phyloP scores from a whole-genome alignment of 2,329 filamentous ascomycete species.

The Aspergillus intermedius region DNA sequence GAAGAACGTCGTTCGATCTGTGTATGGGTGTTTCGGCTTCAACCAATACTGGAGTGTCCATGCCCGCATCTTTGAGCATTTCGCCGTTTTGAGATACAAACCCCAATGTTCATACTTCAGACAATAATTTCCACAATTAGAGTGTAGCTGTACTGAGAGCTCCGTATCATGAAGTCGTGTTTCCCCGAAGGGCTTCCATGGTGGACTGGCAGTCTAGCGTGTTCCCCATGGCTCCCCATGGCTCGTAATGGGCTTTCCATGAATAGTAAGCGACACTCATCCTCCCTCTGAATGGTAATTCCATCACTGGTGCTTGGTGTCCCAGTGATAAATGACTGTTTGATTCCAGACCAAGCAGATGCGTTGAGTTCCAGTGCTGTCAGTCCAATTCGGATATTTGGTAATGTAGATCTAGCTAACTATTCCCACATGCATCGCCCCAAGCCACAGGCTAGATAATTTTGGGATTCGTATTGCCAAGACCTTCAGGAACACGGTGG shows the following conservation, averaged over 20 bases:
- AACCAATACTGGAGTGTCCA: background rate
- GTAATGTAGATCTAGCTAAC: slow-evolving; percentile 10
- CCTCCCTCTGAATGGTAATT: slow-evolving; percentile 10
- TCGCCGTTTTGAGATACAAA: slow-evolving; percentile 9
- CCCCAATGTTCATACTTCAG: slow-evolving; percentile 17
- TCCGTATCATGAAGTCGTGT: slow-evolving; percentile 14
- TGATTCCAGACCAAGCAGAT: slow-evolving; percentile 13
- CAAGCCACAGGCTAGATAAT: slow-evolving; percentile 17
- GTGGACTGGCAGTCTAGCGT: slow-evolving; percentile 10
- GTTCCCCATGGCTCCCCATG: slow-evolving; percentile 6
- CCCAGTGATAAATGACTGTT: slow-evolving; percentile 14
- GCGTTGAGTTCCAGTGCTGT: slow-evolving; percentile 11
- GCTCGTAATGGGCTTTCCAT: no score
- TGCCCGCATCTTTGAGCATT: background rate
- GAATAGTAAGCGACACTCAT: slow-evolving; percentile 18
- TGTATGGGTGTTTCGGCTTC: background rate
- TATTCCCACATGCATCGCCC: slow-evolving; percentile 10
- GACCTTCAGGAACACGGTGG: slow-evolving; percentile 5
- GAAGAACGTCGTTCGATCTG: background rate
- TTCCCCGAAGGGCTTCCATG: slow-evolving; percentile 17
- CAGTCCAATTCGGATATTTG: slow-evolving; percentile 7
- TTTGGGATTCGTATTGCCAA: slow-evolving; percentile 11
- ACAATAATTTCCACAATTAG: slow-evolving; percentile 11
- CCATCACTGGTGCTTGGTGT: background rate
- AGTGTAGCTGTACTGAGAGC: slow-evolving; percentile 12